Evolutionary conservation across 2,329 filamentous ascomycete genomes (phyloP).

Genomic region (Alternaria ventricosa): DNA sequence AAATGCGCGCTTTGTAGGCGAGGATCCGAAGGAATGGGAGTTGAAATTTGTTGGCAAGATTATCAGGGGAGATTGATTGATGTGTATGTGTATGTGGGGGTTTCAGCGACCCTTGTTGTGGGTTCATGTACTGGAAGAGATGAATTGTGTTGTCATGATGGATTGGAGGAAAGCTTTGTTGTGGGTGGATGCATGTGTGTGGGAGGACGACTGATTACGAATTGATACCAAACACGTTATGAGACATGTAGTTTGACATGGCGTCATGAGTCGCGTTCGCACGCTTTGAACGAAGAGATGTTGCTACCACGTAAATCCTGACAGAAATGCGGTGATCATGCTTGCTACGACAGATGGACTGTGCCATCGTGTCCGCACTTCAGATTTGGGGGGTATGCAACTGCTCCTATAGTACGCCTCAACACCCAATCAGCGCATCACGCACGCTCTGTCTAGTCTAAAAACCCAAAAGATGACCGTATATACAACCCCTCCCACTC

Average conservation of each 20-base stretch:
- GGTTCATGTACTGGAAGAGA: neutral
- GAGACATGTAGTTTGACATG: neutral
- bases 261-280: neutral
- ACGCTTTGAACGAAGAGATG: neutral
- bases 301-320: neutral
- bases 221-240: neutral
- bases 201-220: neutral
- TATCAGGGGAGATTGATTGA: constrained; percentile 32
- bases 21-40: constrained; percentile 46
- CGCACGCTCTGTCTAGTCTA: neutral
- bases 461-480: neutral
- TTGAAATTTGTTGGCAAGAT: constrained; percentile 47
- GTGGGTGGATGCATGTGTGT: neutral
- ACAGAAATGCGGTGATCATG: neutral
- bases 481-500: constrained; percentile 27
- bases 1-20: constrained; percentile 39
- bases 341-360: neutral
- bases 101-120: neutral
- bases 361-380: neutral
- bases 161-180: neutral
- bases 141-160: neutral
- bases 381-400: neutral
- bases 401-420: neutral
- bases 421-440: constrained; percentile 1
- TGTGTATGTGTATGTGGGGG: neutral